Evolutionary conservation across 1,284 basidiomycete species (phyloP), one percentile per base, ranked within the genome.

Genomic region (Leccinum pseudoinsigne): DNA sequence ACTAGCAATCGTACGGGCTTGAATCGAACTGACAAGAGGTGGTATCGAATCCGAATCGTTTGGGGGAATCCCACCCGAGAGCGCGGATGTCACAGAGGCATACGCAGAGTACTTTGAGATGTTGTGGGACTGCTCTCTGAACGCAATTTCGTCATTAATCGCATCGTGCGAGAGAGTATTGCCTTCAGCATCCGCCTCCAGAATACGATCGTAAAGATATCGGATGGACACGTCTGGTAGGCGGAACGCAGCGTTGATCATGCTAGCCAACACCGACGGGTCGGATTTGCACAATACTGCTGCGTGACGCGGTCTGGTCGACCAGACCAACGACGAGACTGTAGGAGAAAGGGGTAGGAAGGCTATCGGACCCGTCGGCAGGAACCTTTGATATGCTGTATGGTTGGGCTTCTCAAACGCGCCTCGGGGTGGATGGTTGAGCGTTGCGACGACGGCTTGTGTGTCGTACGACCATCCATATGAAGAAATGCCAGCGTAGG

Each of bases 221-320:
- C 84, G 81, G 50, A 98, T 74, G 2, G 92, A 91, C 14, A 87
- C 72, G 62, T 94, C 87, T 0, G 94, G 93, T 8, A 98, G 81
- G 14, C 94, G 86, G 80, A 96, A 98, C 3, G 93, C 95, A 6
- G 92, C 94, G 71, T 98, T 98, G 70, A 98, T 86, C 83, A 98
- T 89, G 58, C 78, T 78, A 1, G 84, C 80, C 26, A 99, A 79
- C 16, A 92, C 85, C 4, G 79, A 81, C 0, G 88, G 84, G 11
- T 90, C 88, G 3, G 88, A 82, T 12, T 85, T 80, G 54, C 90
- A 89, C 54, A 98, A 80, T 0, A 89, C 87, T 23, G 84, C 79
- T 1, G 95, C 94, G 6, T 97, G 81, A 8, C 81, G 72, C 0
- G 95, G 94, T 61, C 84, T 88, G 2, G 94, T 96, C 11, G 95